These are phyloP conservation scores for Sphaerulina musiva DNA, from an alignment of 2,329 filamentous ascomycete genomes.

Conservation along the genomic window DNA sequence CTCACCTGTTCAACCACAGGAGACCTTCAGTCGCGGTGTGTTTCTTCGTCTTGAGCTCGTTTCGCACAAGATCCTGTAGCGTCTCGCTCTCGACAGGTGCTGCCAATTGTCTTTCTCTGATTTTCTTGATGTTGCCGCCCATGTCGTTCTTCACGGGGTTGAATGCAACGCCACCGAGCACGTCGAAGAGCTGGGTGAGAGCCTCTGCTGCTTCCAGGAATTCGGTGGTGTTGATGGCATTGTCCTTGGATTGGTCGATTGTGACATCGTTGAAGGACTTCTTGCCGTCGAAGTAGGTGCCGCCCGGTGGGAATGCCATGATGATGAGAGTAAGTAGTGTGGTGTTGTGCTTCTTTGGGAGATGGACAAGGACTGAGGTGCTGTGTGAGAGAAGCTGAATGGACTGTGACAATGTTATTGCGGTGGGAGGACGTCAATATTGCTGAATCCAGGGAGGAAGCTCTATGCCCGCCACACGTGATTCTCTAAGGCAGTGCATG, in stretches of 20 bases:
- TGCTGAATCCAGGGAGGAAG: not conserved
- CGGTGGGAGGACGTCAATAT: not conserved
- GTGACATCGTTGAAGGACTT: conserved; percentile 78
- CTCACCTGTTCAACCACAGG: conserved; percentile 81
- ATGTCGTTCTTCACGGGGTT: conserved; percentile 87
- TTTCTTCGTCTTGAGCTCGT: conserved; percentile 85
- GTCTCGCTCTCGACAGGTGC: conserved; percentile 73
- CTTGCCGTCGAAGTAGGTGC: conserved; percentile 81
- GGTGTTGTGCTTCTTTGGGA: not conserved
- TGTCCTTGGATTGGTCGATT: conserved; percentile 63
- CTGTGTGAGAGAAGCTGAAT: not conserved
- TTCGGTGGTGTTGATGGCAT: conserved; percentile 72
- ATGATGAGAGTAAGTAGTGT: not conserved
- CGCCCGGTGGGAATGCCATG: conserved; percentile 43
- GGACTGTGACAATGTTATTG: not conserved
- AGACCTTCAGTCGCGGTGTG: conserved; percentile 83
- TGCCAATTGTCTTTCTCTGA: conserved; percentile 73
- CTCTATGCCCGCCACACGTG: not conserved
- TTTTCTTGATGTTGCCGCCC: conserved; percentile 90
- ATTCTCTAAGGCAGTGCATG: too few relatives aligned
- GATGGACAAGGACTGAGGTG: not conserved
- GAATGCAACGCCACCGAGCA: conserved; percentile 67
- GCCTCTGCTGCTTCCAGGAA: conserved; percentile 90
- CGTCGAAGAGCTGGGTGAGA: conserved; percentile 73
- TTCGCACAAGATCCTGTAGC: conserved; percentile 75